Evolutionary conservation across 495 filamentous ascomycete genomes (phyloP), one percentile per base, ranked within the genome.

Genomic region (Lepidopterella palustris): DNA sequence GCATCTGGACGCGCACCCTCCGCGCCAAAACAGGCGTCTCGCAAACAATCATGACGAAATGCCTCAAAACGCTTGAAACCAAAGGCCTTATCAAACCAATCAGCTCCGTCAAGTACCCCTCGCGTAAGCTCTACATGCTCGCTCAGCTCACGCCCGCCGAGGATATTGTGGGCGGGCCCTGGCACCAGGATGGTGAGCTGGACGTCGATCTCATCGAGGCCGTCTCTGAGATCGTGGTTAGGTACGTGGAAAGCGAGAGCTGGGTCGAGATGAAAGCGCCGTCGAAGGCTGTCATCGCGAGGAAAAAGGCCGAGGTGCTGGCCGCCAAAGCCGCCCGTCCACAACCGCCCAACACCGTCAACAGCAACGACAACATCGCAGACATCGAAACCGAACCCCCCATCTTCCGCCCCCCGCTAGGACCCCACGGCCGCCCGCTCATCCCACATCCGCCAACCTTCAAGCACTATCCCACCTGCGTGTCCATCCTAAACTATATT

Each of bases 81-180:
- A 95, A 90, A 70, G 88, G 87, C 72, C 89, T 90, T 73, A 95
- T 98, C 77, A 90, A 92, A 71, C 79, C 82, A 45, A 76, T 86
- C 26, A 78, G 79, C 70, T 82, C 78, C 73, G 80, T 82, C 71
- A 83, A 82, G 62, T 75, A 73, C 60, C 81, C 83, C 50, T 78
- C 71, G 53, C 79, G 82, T 51, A 86, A 84, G 70, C 84, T 82
- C 67, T 87, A 84, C 74, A 85, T 87, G 77, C 73, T 86, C 49
- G 73, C 75, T 52, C 78, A 80, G 55, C 75, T 95, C 24, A 78
- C 81, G 13, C 92, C 95, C 1, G 87, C 85, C 35, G 91, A 96
- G 32, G 87, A 93, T 48, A 85, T 92, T 20, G 95, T 90, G 0
- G 95, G 93, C 40, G 93, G 95, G 4, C 85, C 89, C 18, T 98